phyloP scores from a whole-genome alignment of 106 monocot genomes.

The Narthecium ossifragum region DNA sequence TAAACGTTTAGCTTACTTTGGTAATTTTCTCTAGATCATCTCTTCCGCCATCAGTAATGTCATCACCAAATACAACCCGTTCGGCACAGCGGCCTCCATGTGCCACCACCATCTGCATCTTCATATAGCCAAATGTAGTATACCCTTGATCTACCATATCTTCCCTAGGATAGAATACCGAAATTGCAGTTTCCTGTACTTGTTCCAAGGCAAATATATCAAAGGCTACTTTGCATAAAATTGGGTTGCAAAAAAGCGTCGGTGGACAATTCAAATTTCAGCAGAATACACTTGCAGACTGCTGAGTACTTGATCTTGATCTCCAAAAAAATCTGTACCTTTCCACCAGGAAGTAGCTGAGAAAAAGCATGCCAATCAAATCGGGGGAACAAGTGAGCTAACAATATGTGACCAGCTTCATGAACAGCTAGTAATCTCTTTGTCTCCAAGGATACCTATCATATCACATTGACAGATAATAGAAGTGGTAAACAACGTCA shows the following conservation, averaged over 20 bases:
- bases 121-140: conserved; percentile 89
- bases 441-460: conserved; percentile 61
- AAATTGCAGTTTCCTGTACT: conserved; percentile 79
- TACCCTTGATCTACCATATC: conserved; percentile 85
- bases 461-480: conserved; percentile 5
- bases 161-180: conserved; percentile 82
- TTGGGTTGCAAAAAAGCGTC: no score
- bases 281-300: no score
- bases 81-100: conserved; percentile 93
- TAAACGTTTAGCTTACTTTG: conserved; percentile 64
- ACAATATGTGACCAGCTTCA: conserved; percentile 85
- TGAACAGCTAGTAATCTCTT: conserved; percentile 75
- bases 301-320: no score
- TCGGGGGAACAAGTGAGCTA: conserved; percentile 76
- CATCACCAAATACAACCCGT: conserved; percentile 68
- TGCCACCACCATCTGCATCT: conserved; percentile 96
- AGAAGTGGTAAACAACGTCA: background rate
- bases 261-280: no score
- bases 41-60: conserved; percentile 76
- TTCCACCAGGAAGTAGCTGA: conserved; percentile 93
- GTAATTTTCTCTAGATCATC: conserved; percentile 89
- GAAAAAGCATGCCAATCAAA: conserved; percentile 98
- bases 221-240: background rate
- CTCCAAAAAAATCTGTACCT: conserved; percentile 52
- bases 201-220: background rate